Conservation (phyloP, 2,329 filamentous ascomycete species). For the Xylariales sp. region DNA sequence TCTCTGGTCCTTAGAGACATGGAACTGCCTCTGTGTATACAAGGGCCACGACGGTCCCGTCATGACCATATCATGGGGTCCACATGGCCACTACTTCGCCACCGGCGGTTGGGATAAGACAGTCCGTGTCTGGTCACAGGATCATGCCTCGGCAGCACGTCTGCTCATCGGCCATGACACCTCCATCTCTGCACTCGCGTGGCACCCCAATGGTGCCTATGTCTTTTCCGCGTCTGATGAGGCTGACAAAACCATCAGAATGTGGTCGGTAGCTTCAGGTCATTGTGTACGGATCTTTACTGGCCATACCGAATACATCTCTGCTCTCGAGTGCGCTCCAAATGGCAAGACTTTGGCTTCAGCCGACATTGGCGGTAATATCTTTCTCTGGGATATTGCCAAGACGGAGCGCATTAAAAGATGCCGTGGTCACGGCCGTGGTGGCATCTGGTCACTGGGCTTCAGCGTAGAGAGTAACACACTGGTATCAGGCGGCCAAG, state of each 20-base stretch:
- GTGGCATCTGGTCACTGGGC: slow-evolving; percentile 87
- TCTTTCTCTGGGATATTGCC: slow-evolving; percentile 91
- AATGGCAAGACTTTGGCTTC: slow-evolving; percentile 90
- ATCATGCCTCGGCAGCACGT: slow-evolving; percentile 83
- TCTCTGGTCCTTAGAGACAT: slow-evolving; percentile 88
- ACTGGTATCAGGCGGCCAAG: slow-evolving; percentile 83
- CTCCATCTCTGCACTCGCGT: slow-evolving; percentile 84
- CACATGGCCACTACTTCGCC: slow-evolving; percentile 92
- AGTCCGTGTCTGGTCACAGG: slow-evolving; percentile 85
- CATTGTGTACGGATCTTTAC: slow-evolving; percentile 87
- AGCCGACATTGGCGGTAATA: slow-evolving; percentile 82
- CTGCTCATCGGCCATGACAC: slow-evolving; percentile 91
- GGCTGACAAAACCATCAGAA: slow-evolving; percentile 83
- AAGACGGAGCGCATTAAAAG: slow-evolving; percentile 84
- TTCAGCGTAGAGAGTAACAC: slow-evolving; percentile 92
- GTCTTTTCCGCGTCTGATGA: slow-evolving; percentile 88
- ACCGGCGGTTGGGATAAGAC: slow-evolving; percentile 86
- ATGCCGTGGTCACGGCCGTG: slow-evolving; percentile 89
- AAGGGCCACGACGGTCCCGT: slow-evolving; percentile 89
- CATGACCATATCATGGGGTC: slow-evolving; percentile 84
- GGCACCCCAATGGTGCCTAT: slow-evolving; percentile 92
- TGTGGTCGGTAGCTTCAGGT: slow-evolving; percentile 93
- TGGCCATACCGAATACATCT: slow-evolving; percentile 85
- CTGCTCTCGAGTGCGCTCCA: slow-evolving; percentile 76
- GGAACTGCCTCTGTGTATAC: slow-evolving; percentile 90